Conservation (phyloP, 768 basidiomycete genomes). For the Boletus bicolor region DNA sequence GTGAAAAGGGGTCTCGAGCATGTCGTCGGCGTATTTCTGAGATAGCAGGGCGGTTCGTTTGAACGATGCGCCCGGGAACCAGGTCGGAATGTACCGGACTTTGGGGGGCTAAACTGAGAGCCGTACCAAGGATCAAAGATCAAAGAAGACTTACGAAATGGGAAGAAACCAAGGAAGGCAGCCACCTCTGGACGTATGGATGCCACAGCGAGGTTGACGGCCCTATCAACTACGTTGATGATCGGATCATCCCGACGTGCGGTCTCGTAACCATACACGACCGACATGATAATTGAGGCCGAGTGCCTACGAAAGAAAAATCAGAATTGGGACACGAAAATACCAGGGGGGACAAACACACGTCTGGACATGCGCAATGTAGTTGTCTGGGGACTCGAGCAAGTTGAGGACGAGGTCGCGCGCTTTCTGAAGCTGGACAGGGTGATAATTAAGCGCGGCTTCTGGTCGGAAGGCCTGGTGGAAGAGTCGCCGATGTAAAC, state of each 20-base stretch:
- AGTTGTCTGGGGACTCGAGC: conserved; percentile 20
- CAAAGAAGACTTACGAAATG: conserved; percentile 30
- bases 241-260: conserved; percentile 26
- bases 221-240: conserved; percentile 24
- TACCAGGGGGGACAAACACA: conserved; percentile 1
- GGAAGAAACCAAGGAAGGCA: conserved; percentile 36
- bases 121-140: not conserved
- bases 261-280: conserved; percentile 31
- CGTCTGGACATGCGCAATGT: conserved; percentile 24
- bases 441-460: conserved; percentile 18
- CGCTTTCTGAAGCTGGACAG: conserved; percentile 25
- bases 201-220: conserved; percentile 18
- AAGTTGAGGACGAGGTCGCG: conserved; percentile 26
- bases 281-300: conserved; percentile 28
- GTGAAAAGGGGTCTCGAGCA: conserved; percentile 31
- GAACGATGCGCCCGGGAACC: conserved; percentile 40
- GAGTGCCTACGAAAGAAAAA: conserved; percentile 16
- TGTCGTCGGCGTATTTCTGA: conserved; percentile 18
- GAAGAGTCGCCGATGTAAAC: conserved; percentile 28
- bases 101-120: not conserved
- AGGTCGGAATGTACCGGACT: conserved; percentile 38
- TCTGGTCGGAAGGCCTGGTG: conserved; percentile 27
- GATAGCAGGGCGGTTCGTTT: conserved; percentile 28
- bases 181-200: conserved; percentile 29
- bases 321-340: not conserved